phyloP scores from a whole-genome alignment of 2,329 filamentous ascomycete genomes.

The Aureobasidium subglaciale region DNA sequence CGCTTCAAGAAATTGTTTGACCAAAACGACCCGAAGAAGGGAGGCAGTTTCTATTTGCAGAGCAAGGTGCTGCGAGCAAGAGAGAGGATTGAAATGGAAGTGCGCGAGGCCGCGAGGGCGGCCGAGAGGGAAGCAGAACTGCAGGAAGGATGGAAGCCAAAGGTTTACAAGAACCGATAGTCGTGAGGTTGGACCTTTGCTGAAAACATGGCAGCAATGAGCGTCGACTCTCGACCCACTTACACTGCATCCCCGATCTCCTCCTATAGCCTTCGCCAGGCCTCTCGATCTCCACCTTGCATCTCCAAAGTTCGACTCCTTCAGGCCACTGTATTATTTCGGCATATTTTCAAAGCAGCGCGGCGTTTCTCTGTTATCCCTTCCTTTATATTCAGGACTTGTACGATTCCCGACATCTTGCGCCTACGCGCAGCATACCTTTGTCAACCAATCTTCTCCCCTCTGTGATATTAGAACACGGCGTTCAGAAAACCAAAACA shows the following conservation, averaged over 20 bases:
- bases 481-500: conserved; percentile 3
- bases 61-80: conserved; percentile 90
- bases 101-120: conserved; percentile 64
- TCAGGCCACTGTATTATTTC: conserved; percentile 7
- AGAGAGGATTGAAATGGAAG: conserved; percentile 84
- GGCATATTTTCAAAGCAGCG: conserved; percentile 11
- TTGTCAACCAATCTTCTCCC: background rate
- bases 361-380: background rate
- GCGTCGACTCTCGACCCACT: background rate
- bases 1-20: conserved; percentile 95
- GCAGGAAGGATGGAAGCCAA: conserved; percentile 85
- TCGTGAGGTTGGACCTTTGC: conserved; percentile 10
- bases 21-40: conserved; percentile 87
- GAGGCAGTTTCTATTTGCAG: conserved; percentile 95
- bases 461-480: conserved; percentile 1
- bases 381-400: background rate
- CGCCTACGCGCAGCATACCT: background rate
- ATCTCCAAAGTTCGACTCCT: background rate
- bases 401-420: background rate
- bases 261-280: background rate
- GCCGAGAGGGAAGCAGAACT: conserved; percentile 68
- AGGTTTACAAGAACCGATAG: conserved; percentile 81
- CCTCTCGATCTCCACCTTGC: background rate
- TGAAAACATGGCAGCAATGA: conserved; percentile 15
- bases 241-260: background rate